Evolutionary conservation across 805 yeast genomes (phyloP).

Genomic region (Wickerhamomyces ciferrii): DNA sequence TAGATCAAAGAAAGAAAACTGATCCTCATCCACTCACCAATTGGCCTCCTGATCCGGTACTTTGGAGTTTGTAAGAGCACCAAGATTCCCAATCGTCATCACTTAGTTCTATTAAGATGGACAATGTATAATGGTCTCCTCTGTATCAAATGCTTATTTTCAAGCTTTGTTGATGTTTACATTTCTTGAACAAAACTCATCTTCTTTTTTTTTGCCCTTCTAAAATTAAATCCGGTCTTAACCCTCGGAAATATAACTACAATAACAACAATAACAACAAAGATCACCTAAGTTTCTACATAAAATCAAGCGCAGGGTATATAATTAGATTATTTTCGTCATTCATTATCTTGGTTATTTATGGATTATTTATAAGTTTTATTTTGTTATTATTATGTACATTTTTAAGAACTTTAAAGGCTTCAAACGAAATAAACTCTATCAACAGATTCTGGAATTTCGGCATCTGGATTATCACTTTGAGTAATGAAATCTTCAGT

Average conservation of each 20-base stretch:
- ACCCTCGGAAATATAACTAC: not conserved
- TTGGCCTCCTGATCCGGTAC: not conserved
- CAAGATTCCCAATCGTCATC: not conserved
- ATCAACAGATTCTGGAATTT: constrained; percentile 17
- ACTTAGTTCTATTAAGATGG: not conserved
- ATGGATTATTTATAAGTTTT: too few relatives aligned
- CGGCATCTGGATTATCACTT: constrained; percentile 22
- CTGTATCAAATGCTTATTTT: not conserved
- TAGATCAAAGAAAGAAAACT: not conserved
- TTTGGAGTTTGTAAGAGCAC: not conserved
- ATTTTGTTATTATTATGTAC: too few relatives aligned
- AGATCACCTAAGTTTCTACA: too few relatives aligned
- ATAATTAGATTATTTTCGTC: constrained; percentile 14
- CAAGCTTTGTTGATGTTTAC: not conserved
- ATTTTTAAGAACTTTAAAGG: too few relatives aligned
- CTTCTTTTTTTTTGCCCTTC: not conserved
- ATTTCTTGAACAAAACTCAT: not conserved
- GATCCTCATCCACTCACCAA: not conserved
- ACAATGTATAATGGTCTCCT: not conserved
- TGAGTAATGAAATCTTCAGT: constrained; percentile 18
- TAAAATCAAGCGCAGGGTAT: too few relatives aligned
- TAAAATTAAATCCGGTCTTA: not conserved
- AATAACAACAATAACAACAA: too few relatives aligned
- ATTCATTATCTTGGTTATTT: too few relatives aligned
- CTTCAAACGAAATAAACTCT: constrained; percentile 8